These are phyloP conservation scores for Centella asiatica DNA, from an alignment of 129 eudicot genomes.

Conservation along the genomic window DNA sequence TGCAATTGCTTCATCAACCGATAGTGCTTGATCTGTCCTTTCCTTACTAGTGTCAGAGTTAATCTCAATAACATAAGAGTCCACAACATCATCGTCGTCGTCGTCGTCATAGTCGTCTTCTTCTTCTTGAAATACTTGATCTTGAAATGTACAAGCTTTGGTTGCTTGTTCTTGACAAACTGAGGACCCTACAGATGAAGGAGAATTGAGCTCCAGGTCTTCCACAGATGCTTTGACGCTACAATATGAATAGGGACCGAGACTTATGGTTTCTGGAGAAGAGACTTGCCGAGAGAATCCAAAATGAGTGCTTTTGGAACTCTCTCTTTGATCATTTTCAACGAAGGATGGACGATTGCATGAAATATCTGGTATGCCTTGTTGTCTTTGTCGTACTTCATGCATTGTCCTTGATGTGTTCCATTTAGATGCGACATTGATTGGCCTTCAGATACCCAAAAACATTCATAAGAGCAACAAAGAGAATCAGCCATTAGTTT, in stretches of 20 bases:
- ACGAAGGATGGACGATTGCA: slow-evolving; percentile 19
- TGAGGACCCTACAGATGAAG: slow-evolving; percentile 54
- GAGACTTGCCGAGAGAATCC: slow-evolving; percentile 37
- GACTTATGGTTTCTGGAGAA: slow-evolving; percentile 53
- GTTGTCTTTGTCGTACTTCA: slow-evolving; percentile 19
- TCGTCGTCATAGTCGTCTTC: slow-evolving; percentile 15
- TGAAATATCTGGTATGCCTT: slow-evolving; percentile 17
- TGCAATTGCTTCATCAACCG: slow-evolving; percentile 84
- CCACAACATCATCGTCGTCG: slow-evolving; percentile 46
- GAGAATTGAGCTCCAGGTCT: slow-evolving; percentile 54
- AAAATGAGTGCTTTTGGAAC: slow-evolving; percentile 27
- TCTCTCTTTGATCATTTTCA: slow-evolving; percentile 21
- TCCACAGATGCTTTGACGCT: slow-evolving; percentile 35
- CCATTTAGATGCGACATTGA: slow-evolving; percentile 49
- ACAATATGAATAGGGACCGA: slow-evolving; percentile 32
- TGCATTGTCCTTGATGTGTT: slow-evolving; percentile 30
- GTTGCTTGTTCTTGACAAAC: slow-evolving; percentile 24
- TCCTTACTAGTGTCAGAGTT: slow-evolving; percentile 32
- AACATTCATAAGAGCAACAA: background rate
- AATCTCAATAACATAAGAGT: slow-evolving; percentile 69
- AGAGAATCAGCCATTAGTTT: background rate
- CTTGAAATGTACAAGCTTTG: slow-evolving; percentile 10
- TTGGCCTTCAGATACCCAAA: slow-evolving; percentile 42
- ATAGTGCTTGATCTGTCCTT: slow-evolving; percentile 27
- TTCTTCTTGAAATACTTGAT: slow-evolving; percentile 15